phyloP scores from a whole-genome alignment of 228 moss, liverwort and hornwort species.

The Sphagnum magellanicum region DNA sequence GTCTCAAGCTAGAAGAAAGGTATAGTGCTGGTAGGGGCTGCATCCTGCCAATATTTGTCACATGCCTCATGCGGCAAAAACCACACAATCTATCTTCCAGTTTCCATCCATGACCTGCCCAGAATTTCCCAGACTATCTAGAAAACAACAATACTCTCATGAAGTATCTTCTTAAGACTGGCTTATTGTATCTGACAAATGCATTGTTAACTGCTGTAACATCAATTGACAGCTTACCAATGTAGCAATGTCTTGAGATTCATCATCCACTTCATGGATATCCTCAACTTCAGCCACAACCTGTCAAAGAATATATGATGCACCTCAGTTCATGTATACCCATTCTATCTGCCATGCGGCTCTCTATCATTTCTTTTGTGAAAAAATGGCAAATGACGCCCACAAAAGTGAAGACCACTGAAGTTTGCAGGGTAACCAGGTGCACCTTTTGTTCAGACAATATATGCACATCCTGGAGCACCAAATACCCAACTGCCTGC shows the following conservation, averaged over 20 bases:
- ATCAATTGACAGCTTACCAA: slow-evolving; percentile 17
- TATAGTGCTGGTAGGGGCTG: too few relatives aligned
- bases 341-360: background rate
- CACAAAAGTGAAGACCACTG: too few relatives aligned
- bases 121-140: background rate
- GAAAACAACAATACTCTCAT: background rate
- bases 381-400: background rate
- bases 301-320: background rate
- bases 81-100: background rate
- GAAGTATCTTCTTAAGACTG: too few relatives aligned
- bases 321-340: background rate
- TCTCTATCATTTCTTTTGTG: too few relatives aligned
- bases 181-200: background rate
- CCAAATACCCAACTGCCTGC: slow-evolving; percentile 65
- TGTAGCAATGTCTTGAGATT: slow-evolving; percentile 30
- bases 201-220: background rate
- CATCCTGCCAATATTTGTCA: background rate
- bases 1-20: background rate
- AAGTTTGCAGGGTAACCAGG: background rate
- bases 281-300: slow-evolving; percentile 2
- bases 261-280: slow-evolving; percentile 8
- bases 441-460: slow-evolving; percentile 12
- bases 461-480: slow-evolving; percentile 42
- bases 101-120: background rate
- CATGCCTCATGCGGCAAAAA: background rate